phyloP scores from a whole-genome alignment of 495 filamentous ascomycete genomes.

The Terfezia boudieri region DNA sequence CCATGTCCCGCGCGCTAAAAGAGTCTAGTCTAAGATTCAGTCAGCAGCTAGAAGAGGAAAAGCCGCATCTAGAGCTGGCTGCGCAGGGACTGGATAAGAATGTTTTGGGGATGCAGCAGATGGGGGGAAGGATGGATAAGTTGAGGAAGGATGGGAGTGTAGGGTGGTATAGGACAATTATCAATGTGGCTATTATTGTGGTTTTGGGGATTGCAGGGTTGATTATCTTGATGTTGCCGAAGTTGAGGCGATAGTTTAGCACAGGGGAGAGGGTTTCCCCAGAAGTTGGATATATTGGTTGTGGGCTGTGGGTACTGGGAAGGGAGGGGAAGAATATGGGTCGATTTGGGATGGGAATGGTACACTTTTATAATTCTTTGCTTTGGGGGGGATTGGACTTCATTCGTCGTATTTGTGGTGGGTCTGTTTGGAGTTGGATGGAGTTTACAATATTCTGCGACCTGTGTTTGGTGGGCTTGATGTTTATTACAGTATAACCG shows the following conservation, averaged over 20 bases:
- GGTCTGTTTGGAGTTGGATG: no score
- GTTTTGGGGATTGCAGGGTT: background rate
- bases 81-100: background rate
- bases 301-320: no score
- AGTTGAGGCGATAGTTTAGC: background rate
- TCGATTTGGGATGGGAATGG: no score
- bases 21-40: background rate
- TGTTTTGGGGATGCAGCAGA: background rate
- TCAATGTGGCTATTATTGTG: background rate
- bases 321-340: no score
- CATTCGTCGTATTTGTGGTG: no score
- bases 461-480: no score
- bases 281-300: background rate
- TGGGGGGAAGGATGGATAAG: conserved; percentile 1
- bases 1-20: background rate
- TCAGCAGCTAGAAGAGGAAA: background rate
- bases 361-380: no score
- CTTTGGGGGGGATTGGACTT: no score
- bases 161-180: background rate
- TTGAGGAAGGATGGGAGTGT: background rate
- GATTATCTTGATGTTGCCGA: background rate
- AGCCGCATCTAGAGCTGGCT: background rate
- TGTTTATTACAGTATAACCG: no score
- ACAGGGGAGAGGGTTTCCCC: background rate
- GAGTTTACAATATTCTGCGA: no score